A percentile compares a stretch with the other conserved stretches of the same genome.
phyloP scores from a whole-genome alignment of 2,329 filamentous ascomycete genomes.

The Alternaria longipes region DNA sequence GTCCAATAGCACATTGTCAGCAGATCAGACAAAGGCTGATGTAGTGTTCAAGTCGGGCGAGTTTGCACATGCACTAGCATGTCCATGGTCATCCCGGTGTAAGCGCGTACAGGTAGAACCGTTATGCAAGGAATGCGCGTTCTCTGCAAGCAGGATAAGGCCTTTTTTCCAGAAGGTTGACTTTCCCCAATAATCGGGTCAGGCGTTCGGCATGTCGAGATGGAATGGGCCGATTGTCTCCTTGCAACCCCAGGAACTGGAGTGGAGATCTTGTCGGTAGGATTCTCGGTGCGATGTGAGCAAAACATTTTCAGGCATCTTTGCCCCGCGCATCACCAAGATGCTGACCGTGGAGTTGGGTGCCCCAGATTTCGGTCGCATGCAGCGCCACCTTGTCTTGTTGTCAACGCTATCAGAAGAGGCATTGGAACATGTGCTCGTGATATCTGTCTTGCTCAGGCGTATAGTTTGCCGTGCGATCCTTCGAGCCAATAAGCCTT shows the following conservation, averaged over 20 bases:
- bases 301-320: background rate
- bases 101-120: background rate
- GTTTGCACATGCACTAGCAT: background rate
- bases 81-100: background rate
- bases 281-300: conserved; percentile 6
- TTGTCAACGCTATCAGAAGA: background rate
- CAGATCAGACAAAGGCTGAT: background rate
- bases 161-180: background rate
- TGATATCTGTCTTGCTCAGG: conserved; percentile 4
- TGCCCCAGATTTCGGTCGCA: conserved; percentile 7
- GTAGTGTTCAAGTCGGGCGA: background rate
- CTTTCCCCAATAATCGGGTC: background rate
- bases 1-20: background rate
- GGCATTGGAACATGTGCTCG: conserved; percentile 1
- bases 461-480: background rate
- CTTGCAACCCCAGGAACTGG: conserved; percentile 7
- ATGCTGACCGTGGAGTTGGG: background rate
- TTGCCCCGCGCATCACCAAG: background rate
- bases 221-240: conserved; percentile 15
- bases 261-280: conserved; percentile 6
- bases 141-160: background rate
- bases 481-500: conserved; percentile 15
- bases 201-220: conserved; percentile 22
- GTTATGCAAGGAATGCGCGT: background rate
- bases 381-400: conserved; percentile 9